A percentile compares a stretch with the other conserved stretches of the same genome.
Evolutionary conservation across 179 eudicot species (phyloP).

Genomic region (Monotropa hypopitys): DNA sequence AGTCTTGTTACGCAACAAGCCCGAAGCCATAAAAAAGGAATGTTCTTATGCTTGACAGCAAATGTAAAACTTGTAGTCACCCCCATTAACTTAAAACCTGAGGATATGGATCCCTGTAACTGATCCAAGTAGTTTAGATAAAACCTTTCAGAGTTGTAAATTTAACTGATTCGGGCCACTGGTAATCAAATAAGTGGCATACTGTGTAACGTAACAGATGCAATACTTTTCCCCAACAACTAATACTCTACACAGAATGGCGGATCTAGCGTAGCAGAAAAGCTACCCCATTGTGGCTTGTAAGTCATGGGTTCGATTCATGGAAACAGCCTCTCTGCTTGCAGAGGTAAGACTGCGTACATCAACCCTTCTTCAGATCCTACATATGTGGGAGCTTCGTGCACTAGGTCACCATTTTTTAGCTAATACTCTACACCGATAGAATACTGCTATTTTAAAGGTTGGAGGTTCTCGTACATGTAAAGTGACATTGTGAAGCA

Average conservation of each 20-base stretch:
- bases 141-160: neutral
- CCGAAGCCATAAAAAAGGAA: neutral
- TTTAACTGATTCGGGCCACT: slow-evolving; percentile 1
- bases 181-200: neutral
- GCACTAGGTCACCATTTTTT: no score
- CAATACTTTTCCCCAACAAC: neutral
- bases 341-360: no score
- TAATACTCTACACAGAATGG: neutral
- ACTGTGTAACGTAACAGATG: neutral
- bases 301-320: no score
- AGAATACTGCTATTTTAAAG: neutral
- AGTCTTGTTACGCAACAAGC: neutral
- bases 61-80: neutral
- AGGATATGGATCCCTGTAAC: neutral
- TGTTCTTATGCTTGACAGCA: neutral
- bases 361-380: no score
- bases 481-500: slow-evolving; percentile 84
- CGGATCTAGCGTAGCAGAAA: no score
- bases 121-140: neutral
- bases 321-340: no score
- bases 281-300: no score
- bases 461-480: slow-evolving; percentile 49
- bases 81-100: neutral
- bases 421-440: neutral
- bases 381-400: no score